phyloP scores from a whole-genome alignment of 305 asterid genomes.

The Fraxinus sp. region DNA sequence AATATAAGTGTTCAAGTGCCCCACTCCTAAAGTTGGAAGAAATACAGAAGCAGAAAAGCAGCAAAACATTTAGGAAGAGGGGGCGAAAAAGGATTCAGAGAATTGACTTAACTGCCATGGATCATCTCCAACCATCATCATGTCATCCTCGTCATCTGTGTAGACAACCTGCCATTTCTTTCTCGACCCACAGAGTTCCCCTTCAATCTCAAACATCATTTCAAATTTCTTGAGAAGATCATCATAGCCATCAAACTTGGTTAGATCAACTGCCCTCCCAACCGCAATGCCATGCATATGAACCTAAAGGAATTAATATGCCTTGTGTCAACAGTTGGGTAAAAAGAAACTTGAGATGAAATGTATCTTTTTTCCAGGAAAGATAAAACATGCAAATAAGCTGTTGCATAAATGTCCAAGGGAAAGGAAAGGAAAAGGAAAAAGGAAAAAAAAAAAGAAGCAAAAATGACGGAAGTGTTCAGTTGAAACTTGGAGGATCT shows the following conservation, averaged over 20 bases:
- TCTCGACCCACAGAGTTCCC: conserved; percentile 65
- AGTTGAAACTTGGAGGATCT: too few relatives aligned
- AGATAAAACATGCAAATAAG: background rate
- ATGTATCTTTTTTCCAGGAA: background rate
- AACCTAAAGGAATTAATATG: conserved; percentile 43
- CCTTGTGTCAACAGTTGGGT: background rate
- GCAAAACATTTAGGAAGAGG: background rate
- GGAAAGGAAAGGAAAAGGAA: too few relatives aligned
- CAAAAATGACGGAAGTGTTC: too few relatives aligned
- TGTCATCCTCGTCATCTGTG: conserved; percentile 95
- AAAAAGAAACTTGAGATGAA: background rate
- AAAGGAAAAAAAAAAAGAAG: too few relatives aligned
- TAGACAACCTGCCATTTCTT: conserved; percentile 95
- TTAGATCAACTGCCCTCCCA: conserved; percentile 85
- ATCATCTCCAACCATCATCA: conserved; percentile 99
- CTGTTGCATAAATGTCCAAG: background rate
- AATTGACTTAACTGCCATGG: conserved; percentile 79
- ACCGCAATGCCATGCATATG: conserved; percentile 92
- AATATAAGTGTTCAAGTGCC: background rate
- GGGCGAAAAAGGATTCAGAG: background rate
- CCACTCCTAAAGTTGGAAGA: background rate
- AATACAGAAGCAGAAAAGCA: background rate
- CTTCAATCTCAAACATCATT: conserved; percentile 82
- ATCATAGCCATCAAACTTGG: conserved; percentile 63
- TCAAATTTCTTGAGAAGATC: conserved; percentile 78